Evolutionary conservation across 257 asterid genomes (phyloP).

Genomic region (Thymus quinquecostatus): DNA sequence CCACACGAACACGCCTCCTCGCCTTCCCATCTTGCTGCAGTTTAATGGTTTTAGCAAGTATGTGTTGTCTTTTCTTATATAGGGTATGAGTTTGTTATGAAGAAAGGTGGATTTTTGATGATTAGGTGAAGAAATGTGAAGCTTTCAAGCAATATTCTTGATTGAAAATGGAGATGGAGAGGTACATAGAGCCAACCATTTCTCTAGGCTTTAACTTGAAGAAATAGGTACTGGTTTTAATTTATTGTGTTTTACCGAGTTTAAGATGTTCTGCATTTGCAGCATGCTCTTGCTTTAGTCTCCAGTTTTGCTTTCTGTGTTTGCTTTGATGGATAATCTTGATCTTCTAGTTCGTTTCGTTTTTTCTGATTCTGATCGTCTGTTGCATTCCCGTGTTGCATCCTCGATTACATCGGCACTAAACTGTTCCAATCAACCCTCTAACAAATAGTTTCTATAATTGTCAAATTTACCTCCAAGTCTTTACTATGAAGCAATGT

Average conservation of each 20-base stretch:
- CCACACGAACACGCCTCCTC: constrained; percentile 1
- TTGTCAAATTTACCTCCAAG: neutral
- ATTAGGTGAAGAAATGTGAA: constrained; percentile 30
- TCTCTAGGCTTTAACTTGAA: constrained; percentile 37
- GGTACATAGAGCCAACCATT: constrained; percentile 42
- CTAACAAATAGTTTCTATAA: neutral
- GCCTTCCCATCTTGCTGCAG: constrained; percentile 22
- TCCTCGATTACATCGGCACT: too few relatives aligned
- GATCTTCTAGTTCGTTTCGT: neutral
- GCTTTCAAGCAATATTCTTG: constrained; percentile 44
- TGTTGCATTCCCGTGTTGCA: too few relatives aligned
- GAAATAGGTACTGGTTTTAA: constrained; percentile 20
- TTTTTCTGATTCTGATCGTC: too few relatives aligned
- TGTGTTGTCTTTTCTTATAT: too few relatives aligned
- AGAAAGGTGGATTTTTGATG: neutral
- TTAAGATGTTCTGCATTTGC: constrained; percentile 14
- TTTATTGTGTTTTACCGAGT: neutral
- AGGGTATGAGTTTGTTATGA: constrained; percentile 44
- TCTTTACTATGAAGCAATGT: too few relatives aligned
- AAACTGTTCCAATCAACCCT: too few relatives aligned
- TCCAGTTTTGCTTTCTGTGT: neutral
- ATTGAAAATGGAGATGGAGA: constrained; percentile 32
- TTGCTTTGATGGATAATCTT: neutral
- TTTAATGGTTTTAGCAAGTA: neutral
- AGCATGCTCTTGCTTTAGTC: constrained; percentile 20